Base-by-base conservation (phyloP, 2,329 filamentous ascomycete species). In the Trichoderma aggressivum region DNA sequence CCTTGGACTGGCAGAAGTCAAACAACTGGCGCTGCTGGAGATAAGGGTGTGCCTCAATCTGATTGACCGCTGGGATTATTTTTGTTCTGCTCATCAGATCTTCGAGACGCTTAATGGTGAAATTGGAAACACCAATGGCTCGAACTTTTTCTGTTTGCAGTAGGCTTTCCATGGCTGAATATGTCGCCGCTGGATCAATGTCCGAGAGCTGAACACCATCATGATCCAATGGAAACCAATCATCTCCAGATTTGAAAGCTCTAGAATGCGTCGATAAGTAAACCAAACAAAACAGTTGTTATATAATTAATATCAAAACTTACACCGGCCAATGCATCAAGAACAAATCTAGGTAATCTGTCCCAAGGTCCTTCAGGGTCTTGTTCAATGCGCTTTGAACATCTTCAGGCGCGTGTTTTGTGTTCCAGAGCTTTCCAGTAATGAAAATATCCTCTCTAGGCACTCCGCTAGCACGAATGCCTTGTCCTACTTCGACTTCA, bases 71-170 rank as follows among this genome's bases (percentile, higher is more conserved):
- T n/a, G 87, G 88, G 65, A 86, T 81, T 73, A 86, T 81, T 85
- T 88, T 26, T 14, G 36, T 78, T 92, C 91, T 87, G 75, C 86
- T 89, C 72, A 96, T 84, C 71, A 96, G 86, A 80, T 88, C 92
- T 85, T 95, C 91, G 39, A 96, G 84, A 82, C 96, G 92, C 80
- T 85, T 88, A 80, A 94, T 93, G 74, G 87, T 91, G 80, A 97
- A 96, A 86, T 97, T 97, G 81, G 91, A 94, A 72, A 96, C 91
- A 76, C 93, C 93, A 79, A 96, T 94, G 83, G 92, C 94, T 81
- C 86, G 87, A 68, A 92, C 92, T 81, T 92, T 93, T 80, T 90
- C 90, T 58, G 87, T 89, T 14, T 82, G 87, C 28, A 89, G 82
- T 60, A 93, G 84, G 84, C 91, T 91, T 82, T 92, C 89, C 86